phyloP scores from a whole-genome alignment of 768 basidiomycete species.

The Pulveroboletus sp. region DNA sequence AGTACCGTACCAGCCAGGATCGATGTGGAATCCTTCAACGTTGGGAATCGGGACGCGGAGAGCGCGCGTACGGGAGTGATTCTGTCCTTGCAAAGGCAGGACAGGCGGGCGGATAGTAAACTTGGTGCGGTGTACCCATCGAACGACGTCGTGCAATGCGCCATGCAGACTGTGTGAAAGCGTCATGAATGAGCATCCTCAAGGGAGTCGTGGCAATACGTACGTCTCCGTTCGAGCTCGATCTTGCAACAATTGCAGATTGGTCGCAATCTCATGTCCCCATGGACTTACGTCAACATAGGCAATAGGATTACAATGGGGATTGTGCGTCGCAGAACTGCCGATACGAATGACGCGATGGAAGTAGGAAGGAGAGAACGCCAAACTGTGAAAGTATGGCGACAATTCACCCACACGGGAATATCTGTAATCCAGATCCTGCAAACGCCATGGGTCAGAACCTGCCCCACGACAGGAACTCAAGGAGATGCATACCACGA shows the following conservation, averaged over 20 bases:
- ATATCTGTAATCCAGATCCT: slow-evolving; percentile 87
- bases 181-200: slow-evolving; percentile 5
- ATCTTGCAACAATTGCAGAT: slow-evolving; percentile 74
- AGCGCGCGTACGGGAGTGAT: slow-evolving; percentile 24
- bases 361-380: slow-evolving; percentile 86
- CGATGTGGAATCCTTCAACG: slow-evolving; percentile 52
- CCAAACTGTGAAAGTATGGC: slow-evolving; percentile 71
- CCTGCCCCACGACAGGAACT: neutral
- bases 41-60: slow-evolving; percentile 49
- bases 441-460: slow-evolving; percentile 5
- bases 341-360: slow-evolving; percentile 72
- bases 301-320: slow-evolving; percentile 55
- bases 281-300: slow-evolving; percentile 75
- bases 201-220: slow-evolving; percentile 27
- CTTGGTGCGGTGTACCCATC: slow-evolving; percentile 79
- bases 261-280: slow-evolving; percentile 70
- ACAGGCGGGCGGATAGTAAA: slow-evolving; percentile 59
- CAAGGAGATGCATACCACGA: slow-evolving; percentile 55
- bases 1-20: slow-evolving; percentile 79
- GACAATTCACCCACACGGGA: slow-evolving; percentile 73
- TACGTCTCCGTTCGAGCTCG: slow-evolving; percentile 77
- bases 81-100: slow-evolving; percentile 28
- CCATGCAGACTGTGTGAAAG: slow-evolving; percentile 61
- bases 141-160: slow-evolving; percentile 71
- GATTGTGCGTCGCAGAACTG: slow-evolving; percentile 31